phyloP scores from a whole-genome alignment of 192 early-diverging fungal species.

The Oehlia diaphana region DNA sequence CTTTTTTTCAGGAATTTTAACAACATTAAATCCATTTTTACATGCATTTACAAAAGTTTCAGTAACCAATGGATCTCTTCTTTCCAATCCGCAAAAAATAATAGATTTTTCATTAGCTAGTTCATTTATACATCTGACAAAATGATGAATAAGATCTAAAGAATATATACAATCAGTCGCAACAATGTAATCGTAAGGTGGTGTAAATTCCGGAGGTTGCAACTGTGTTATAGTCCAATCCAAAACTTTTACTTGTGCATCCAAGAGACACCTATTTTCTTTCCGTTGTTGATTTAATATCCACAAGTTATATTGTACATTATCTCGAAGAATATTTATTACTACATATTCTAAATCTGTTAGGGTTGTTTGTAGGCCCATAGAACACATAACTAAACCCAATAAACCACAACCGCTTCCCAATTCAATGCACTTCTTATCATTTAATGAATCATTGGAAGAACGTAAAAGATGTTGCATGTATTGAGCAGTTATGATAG shows the following conservation, averaged over 20 bases:
- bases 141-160: constrained; percentile 31
- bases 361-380: constrained; percentile 31
- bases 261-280: constrained; percentile 3
- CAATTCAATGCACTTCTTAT: constrained; percentile 35
- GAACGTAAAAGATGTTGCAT: constrained; percentile 14
- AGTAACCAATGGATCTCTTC: constrained; percentile 35
- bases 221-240: constrained; percentile 32
- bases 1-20: constrained; percentile 4
- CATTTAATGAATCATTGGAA: not conserved
- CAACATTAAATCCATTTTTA: not conserved
- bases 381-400: constrained; percentile 33
- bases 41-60: constrained; percentile 32
- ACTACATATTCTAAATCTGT: constrained; percentile 36
- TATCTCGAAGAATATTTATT: constrained; percentile 26
- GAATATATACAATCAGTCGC: constrained; percentile 39
- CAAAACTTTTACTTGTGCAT: constrained; percentile 19
- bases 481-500: constrained; percentile 28
- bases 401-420: constrained; percentile 40
- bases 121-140: constrained; percentile 27
- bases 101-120: constrained; percentile 20
- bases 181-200: constrained; percentile 36
- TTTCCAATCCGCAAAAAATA: constrained; percentile 33
- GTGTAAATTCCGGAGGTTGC: constrained; percentile 4
- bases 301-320: constrained; percentile 14
- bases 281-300: constrained; percentile 14